Evolutionary conservation across 75 land plant species (phyloP), one percentile per base, ranked within the genome.

Genomic region (Gnetum montanum): DNA sequence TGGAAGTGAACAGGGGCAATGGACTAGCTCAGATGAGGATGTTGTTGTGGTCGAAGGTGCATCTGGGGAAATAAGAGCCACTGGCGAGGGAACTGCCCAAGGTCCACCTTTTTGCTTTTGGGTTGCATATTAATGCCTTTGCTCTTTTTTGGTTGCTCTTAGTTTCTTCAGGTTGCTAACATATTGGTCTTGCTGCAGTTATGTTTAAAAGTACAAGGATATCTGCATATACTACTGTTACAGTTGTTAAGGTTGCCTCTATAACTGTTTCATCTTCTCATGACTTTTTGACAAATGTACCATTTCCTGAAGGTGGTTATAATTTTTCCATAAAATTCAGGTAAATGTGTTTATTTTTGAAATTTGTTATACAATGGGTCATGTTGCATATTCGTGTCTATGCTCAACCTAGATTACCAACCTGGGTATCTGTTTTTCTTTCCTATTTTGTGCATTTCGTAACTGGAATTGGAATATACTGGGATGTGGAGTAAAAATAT

Each of bases 61-160:
- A 30, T 73, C 90, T 63, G 98, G 98, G 35, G 71, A 84, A 67
- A 86, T 79, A 36, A 54, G 60, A 58, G 95, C 98, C 13, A 55
- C 75, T 54, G 75, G 71, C 36, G 81, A 74, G 34, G 98, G 98
- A 58, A 38, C 62, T 13, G 58, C 90, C 20, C 63, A 69, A 71
- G 96, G 96, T 89, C 61, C 10, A n/a, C n/a, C n/a, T n/a, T n/a
- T n/a, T 54, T 56, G 8, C 37, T 6, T n/a, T 3, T 44, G 11
- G 7, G 18, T 34, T 34, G 18, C 34, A 44, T n/a, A n/a, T n/a
- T n/a, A n/a, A n/a, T n/a, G n/a, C n/a, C n/a, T 20, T 25, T n/a
- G 20, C 8, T 28, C 15, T 29, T 46, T 52, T 51, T 5, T 22
- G 8, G 29, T 66, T n/a, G n/a, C n/a, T n/a, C n/a, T n/a, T n/a